phyloP scores from a whole-genome alignment of 2,329 filamentous ascomycete genomes.

The Neofusicoccum kwambonambiense region DNA sequence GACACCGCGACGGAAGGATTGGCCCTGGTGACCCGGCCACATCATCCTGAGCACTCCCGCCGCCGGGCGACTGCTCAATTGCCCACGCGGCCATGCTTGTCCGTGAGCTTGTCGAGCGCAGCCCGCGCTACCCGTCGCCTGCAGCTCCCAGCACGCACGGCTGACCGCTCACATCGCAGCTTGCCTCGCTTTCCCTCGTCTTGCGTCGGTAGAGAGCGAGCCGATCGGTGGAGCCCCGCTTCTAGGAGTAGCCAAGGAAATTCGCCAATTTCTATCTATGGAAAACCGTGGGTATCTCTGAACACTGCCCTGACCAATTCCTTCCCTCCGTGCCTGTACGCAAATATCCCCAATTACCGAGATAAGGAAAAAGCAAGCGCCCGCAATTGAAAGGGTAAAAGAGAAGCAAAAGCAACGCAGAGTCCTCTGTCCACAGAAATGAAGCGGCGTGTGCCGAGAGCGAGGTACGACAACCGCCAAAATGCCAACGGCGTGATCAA shows the following conservation, averaged over 20 bases:
- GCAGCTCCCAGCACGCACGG: background rate
- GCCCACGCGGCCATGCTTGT: background rate
- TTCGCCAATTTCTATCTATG: constrained; percentile 1
- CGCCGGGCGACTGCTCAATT: background rate
- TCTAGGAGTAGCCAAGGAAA: background rate
- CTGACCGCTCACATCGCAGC: background rate
- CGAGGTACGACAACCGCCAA: background rate
- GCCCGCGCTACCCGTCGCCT: too few relatives aligned
- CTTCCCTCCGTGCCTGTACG: background rate
- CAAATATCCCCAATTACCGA: background rate
- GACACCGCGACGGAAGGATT: too few relatives aligned
- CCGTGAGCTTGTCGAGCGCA: too few relatives aligned
- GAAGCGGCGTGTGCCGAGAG: constrained; percentile 5
- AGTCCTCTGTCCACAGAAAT: background rate
- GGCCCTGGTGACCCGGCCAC: too few relatives aligned
- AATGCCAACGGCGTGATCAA: background rate
- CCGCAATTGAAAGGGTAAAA: background rate
- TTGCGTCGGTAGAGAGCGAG: background rate
- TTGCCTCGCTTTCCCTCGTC: background rate
- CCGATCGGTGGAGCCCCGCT: background rate
- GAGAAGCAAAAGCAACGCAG: background rate
- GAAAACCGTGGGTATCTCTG: constrained; percentile 16
- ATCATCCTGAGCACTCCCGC: background rate
- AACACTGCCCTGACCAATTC: constrained; percentile 7
- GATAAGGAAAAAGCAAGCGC: background rate